phyloP scores from a whole-genome alignment of 257 asterid species.

The Ophiorrhiza pumila region DNA sequence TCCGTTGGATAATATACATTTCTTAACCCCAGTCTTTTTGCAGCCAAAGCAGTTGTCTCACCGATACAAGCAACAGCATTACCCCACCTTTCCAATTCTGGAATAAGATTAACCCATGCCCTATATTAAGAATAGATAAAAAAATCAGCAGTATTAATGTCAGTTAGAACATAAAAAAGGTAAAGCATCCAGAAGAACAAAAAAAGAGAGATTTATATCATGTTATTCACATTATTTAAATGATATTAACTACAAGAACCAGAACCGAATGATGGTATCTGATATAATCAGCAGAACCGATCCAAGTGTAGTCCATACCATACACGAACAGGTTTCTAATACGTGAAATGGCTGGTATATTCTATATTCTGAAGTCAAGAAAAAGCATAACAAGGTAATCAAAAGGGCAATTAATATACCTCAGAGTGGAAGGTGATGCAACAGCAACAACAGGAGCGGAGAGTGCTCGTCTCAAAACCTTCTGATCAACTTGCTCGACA shows the following conservation, averaged over 20 bases:
- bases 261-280: not conserved
- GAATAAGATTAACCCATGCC: slow-evolving; percentile 65
- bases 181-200: not conserved
- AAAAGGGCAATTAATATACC: slow-evolving; percentile 30
- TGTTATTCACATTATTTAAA: not conserved
- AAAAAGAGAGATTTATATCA: not conserved
- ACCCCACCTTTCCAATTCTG: slow-evolving; percentile 45
- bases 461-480: slow-evolving; percentile 51
- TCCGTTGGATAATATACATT: slow-evolving; percentile 60
- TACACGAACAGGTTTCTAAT: not conserved
- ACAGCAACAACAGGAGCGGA: slow-evolving; percentile 73
- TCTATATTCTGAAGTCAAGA: not conserved
- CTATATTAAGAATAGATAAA: slow-evolving; percentile 33
- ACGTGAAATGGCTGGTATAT: not conserved
- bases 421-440: slow-evolving; percentile 81
- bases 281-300: not conserved
- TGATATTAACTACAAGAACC: not conserved
- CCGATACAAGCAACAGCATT: slow-evolving; percentile 82
- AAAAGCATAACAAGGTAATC: slow-evolving; percentile 1
- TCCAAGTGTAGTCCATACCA: not conserved
- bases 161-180: not conserved
- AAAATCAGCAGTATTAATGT: not conserved
- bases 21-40: slow-evolving; percentile 55
- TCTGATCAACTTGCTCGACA: slow-evolving; percentile 48
- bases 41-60: slow-evolving; percentile 80